Evolutionary conservation across 2,329 filamentous ascomycete species (phyloP), one percentile per base, ranked within the genome.

Genomic region (Orbilia oligospora): DNA sequence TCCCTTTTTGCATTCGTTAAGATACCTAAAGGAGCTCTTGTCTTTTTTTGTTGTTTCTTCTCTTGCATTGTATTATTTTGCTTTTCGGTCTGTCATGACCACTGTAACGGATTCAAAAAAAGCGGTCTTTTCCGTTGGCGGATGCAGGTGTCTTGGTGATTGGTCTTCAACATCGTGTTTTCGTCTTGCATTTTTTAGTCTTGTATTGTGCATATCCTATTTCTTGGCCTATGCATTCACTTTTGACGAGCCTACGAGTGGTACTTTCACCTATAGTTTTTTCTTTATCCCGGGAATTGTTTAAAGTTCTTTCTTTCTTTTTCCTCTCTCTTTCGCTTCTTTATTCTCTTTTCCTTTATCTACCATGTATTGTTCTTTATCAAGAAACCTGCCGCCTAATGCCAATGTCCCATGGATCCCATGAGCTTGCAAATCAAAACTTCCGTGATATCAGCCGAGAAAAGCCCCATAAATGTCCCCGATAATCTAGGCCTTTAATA

Each of bases 131-230:
- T 53, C 64, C 64, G 63, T 65, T 63, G 71, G 63, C 71, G 71
- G 61, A 75, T 75, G 71, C 65, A 27, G 72, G 72, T 67, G 72
- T 77, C 66, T 44, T 67, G 65, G 71, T 76, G 53, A 55, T 69
- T 48, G 46, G 48, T 69, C 65, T 41, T 56, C 24, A 46, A 49
- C 18, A 55, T 53, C 48, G 46, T 65, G 36, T 55, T 65, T 49
- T 46, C 30, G 38, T 65, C 22, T 63, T 55, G 14, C 33, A 51
- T 71, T 24, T 51, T 49, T 27, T 27, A 51, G 48, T 68, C 36
- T 41, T 66, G 64, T 46, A 66, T 56, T 27, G 22, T 51, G 51
- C 38, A 55, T 41, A 20, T 33, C 63, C 36, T 61, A 41, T 8
- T 44, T 44, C 46, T 68, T 68, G 65, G 33, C 36, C 10, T 55